Base-by-base conservation (phyloP, 805 yeast species). In the Teunomyces tritomae region DNA sequence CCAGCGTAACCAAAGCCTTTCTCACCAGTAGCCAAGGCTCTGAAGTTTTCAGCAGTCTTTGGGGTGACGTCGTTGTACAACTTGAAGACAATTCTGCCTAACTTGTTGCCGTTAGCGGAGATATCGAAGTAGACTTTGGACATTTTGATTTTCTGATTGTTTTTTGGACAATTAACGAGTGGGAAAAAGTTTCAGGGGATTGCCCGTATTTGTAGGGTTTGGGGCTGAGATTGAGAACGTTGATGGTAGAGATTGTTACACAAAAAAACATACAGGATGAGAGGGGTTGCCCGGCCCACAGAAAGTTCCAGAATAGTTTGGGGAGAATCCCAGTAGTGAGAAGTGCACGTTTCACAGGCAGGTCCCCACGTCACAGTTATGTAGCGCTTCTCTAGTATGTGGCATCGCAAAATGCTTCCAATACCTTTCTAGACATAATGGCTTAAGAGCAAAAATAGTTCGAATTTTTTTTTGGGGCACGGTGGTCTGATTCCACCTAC, bases 41-140 rank as follows among this genome's bases (percentile, higher is more conserved):
- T 85, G 87, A 91, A 91, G 81, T 91, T 91, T 75, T 87, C 95
- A 57, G 95, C 85, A 55, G 97, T 91, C 82, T 89, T 91, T 75
- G 97, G 97, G 58, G 87, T 94, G 61, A 85, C 87, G 65, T 87
- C 91, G 78, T 86, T 82, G 84, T 84, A 89, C 67, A 90, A 82
- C 72, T 89, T 77, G 86, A 92, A 92, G 67, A 80, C 79, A 65
- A 92, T 76, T 76, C 89, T 85, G 64, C 96, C 96, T 67, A 86
- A 75, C 51, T 63, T 70, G 46, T 54, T 53, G 61, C 88, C 91
- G 76, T 85, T 80, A 59, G 86, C 87, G 64, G 91, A 80, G 63
- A 85, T 80, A 68, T 87, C 94, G 77, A 88, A 88, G 79, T 75
- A 87, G 63, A 87, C 92, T 67, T 82, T 76, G 59, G 87, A 74